Base-by-base conservation (phyloP, 345 rosid genomes). In the Trapa incisa region DNA sequence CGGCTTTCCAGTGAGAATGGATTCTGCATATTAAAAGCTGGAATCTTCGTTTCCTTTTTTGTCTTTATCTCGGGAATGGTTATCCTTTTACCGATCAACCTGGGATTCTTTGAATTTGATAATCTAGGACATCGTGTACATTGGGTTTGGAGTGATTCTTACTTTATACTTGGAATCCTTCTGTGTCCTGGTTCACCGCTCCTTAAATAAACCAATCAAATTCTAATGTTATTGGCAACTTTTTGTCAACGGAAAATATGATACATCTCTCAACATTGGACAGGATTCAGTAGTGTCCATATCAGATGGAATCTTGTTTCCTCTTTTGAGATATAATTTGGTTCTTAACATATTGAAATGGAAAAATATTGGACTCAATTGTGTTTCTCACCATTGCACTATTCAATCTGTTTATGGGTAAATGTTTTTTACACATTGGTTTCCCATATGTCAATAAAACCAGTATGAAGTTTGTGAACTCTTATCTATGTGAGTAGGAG, bases 401-500 rank as follows among this genome's bases (percentile, higher is more conserved):
- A 38, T 15, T 57, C 58, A 53, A 53, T 53, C 32, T 32, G 32
- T 57, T 5, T 58, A 0, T 58, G 36, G 8, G 10, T 8, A 33
- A n/a, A 29, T n/a, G 53, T 22, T 22, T 45, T 5, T 32, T 32
- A 35, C n/a, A 7, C 5, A 12, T 35, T n/a, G 60, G 33, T n/a
- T 22, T 22, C 11, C 22, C 60, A n/a, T n/a, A 22, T 22, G 0
- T 22, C 29, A 17, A 50, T 2, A 22, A 50, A 16, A 47, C 22
- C n/a, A 37, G 32, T 37, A 57, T 33, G 29, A 33, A 32, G 11
- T 14, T 42, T 65, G 35, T 13, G n/a, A 17, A n/a, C 1, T 65
- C 12, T 42, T 12, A 41, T 65, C 4, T 4, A 35, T 71, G 42
- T 65, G 68, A 54, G 36, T 75, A 16, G 75, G 71, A 66, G 37